Conservation (phyloP, 1,139 yeast species). For the Diutina mesorugosa region DNA sequence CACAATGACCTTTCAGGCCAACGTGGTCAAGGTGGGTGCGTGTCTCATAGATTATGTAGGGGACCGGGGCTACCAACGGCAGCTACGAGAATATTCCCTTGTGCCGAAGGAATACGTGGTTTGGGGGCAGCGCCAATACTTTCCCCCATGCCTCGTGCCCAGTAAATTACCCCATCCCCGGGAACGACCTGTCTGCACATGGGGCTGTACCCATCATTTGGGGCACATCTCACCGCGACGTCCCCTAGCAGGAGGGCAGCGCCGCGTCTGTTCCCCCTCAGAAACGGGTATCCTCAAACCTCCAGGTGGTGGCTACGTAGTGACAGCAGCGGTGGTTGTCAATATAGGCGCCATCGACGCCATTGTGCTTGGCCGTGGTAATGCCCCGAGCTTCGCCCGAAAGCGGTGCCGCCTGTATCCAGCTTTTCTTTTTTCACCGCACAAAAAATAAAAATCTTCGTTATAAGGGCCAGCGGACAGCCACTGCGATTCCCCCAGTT, state of each 20-base stretch:
- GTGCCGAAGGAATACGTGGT: neutral
- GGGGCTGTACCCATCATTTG: neutral
- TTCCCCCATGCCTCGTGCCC: no score
- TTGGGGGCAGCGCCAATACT: neutral
- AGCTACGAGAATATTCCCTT: neutral
- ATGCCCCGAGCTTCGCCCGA: neutral
- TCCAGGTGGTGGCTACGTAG: no score
- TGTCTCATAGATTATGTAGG: neutral
- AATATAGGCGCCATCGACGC: no score
- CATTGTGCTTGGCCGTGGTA: no score
- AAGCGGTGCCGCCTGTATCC: neutral
- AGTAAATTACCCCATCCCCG: neutral
- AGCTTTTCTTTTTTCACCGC: neutral
- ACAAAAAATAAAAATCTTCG: neutral
- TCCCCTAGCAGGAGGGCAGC: neutral
- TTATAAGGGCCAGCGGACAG: neutral
- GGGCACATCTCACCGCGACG: neutral
- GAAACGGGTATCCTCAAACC: no score
- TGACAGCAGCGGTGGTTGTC: no score
- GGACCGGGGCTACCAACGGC: neutral
- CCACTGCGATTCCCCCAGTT: neutral
- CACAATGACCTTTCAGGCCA: no score
- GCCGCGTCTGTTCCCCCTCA: neutral
- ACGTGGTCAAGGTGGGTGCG: neutral
- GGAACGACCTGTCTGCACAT: neutral